Conservation (phyloP, 2,329 filamentous ascomycete species). For the Fusarium mexicanum region DNA sequence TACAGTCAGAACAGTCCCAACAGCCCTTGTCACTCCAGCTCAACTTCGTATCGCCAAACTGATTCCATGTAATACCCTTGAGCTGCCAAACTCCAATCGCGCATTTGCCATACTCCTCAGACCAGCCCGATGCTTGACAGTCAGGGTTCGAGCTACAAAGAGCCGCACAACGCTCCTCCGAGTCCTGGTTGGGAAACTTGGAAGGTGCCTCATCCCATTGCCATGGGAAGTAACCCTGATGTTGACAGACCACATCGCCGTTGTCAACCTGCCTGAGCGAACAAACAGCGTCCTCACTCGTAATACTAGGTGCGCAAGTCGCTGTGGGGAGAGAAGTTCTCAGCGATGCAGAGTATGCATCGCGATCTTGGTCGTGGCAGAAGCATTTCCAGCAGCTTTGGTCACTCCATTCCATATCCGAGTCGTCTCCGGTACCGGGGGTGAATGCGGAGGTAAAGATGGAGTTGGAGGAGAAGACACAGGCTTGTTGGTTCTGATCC, state of each 20-base stretch:
- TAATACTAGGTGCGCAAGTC: neutral
- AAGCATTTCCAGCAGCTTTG: conserved; percentile 13
- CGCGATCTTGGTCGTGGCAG: neutral
- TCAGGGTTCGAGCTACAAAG: conserved; percentile 13
- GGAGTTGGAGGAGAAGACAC: conserved; percentile 4
- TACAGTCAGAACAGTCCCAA: conserved; percentile 13
- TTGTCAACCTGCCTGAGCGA: neutral
- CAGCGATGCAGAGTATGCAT: neutral
- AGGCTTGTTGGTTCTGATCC: neutral
- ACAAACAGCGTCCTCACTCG: neutral
- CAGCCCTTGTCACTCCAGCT: conserved; percentile 17
- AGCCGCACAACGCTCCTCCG: neutral
- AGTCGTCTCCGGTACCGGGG: neutral
- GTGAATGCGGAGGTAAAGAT: neutral
- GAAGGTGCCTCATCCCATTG: neutral
- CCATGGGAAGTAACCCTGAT: conserved; percentile 6
- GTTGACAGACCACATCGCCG: neutral
- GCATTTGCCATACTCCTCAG: neutral
- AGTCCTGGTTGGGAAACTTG: conserved; percentile 6
- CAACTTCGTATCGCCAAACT: neutral
- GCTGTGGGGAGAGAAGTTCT: neutral
- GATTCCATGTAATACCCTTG: neutral
- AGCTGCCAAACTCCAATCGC: neutral
- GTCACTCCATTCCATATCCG: neutral
- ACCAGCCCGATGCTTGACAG: neutral